These are phyloP conservation scores for Candida ulmi DNA, from an alignment of 805 yeast genomes.

Conservation along the genomic window DNA sequence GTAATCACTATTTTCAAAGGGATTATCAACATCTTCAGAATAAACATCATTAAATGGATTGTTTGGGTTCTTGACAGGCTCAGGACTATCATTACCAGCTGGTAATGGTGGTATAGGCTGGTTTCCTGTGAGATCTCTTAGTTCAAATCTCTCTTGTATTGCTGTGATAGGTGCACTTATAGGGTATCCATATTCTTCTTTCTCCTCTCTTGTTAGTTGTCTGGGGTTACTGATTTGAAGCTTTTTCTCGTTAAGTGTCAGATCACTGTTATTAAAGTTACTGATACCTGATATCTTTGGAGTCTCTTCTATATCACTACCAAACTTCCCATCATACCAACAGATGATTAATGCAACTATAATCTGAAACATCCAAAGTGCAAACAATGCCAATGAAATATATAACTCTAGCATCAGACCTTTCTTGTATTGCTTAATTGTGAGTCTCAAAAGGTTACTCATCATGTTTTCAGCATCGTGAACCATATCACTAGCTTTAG, in stretches of 20 bases:
- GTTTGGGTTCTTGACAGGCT: background rate
- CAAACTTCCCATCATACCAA: background rate
- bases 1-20: too few species aligned
- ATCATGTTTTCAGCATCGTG: constrained; percentile 22
- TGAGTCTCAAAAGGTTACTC: constrained; percentile 17
- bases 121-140: background rate
- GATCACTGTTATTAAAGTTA: background rate
- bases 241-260: background rate
- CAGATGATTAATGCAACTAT: constrained; percentile 28
- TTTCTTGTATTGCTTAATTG: constrained; percentile 29
- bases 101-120: background rate
- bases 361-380: constrained; percentile 43
- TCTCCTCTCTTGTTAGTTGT: constrained; percentile 12
- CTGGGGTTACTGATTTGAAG: constrained; percentile 15
- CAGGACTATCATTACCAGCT: background rate
- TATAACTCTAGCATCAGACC: constrained; percentile 40
- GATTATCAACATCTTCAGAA: too few species aligned
- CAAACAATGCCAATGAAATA: constrained; percentile 38
- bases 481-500: constrained; percentile 9
- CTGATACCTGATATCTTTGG: background rate
- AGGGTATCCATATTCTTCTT: constrained; percentile 16
- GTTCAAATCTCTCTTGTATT: background rate
- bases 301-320: background rate
- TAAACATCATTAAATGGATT: too few species aligned
- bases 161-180: constrained; percentile 1